phyloP scores from a whole-genome alignment of 768 basidiomycete genomes.

The Boletus reticuloceps region DNA sequence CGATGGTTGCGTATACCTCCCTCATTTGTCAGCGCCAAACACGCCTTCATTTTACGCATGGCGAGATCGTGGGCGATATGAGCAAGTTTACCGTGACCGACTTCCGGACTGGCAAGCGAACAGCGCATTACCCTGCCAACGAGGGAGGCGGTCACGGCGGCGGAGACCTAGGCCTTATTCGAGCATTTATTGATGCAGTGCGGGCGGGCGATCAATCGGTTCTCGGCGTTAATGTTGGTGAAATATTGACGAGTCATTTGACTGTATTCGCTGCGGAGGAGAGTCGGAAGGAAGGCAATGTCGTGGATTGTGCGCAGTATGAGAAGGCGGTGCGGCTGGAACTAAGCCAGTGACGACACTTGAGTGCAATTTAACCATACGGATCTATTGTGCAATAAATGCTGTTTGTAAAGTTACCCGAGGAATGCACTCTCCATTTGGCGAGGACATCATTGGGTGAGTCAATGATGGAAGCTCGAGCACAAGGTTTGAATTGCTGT shows the following conservation, averaged over 20 bases:
- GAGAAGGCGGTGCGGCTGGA: slow-evolving; percentile 52
- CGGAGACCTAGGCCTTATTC: slow-evolving; percentile 76
- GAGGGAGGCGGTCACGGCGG: slow-evolving; percentile 81
- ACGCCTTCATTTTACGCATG: slow-evolving; percentile 80
- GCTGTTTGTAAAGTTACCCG: background rate
- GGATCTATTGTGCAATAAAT: background rate
- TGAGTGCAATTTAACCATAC: background rate
- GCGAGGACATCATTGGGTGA: too few species aligned
- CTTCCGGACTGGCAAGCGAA: slow-evolving; percentile 56
- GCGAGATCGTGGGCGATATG: slow-evolving; percentile 91
- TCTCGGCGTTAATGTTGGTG: slow-evolving; percentile 64
- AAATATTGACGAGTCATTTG: slow-evolving; percentile 75
- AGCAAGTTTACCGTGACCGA: slow-evolving; percentile 68
- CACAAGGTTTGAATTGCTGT: too few species aligned
- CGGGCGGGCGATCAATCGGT: slow-evolving; percentile 56
- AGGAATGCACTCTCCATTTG: too few species aligned
- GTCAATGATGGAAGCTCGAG: too few species aligned
- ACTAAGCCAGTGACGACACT: background rate
- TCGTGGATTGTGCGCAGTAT: slow-evolving; percentile 69
- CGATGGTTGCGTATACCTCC: slow-evolving; percentile 86
- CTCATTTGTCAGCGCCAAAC: slow-evolving; percentile 80
- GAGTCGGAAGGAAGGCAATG: slow-evolving; percentile 63
- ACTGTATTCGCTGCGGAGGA: slow-evolving; percentile 87
- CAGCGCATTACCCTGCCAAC: slow-evolving; percentile 43
- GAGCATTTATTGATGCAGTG: slow-evolving; percentile 75